Evolutionary conservation across 1,284 basidiomycete genomes (phyloP).

Genomic region (Kalmanozyma brasiliensis): DNA sequence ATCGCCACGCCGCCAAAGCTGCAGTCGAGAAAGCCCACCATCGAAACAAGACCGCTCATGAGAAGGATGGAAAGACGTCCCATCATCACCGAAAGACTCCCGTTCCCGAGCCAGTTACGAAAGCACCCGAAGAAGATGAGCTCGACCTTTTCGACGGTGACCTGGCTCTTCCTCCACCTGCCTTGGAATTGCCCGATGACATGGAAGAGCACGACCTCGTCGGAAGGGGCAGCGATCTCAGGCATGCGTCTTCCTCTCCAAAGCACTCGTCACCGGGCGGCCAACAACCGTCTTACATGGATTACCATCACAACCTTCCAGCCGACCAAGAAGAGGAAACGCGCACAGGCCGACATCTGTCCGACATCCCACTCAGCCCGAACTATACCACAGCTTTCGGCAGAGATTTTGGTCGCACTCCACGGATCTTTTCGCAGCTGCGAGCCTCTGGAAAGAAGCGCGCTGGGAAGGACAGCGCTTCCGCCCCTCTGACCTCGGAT

Average conservation of each 20-base stretch:
- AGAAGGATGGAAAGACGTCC: conserved; percentile 1
- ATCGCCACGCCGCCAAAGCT: conserved; percentile 18
- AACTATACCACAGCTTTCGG: conserved; percentile 41
- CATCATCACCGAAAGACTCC: conserved; percentile 8
- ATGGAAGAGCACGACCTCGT: background rate
- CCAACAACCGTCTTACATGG: conserved; percentile 3
- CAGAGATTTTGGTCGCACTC: conserved; percentile 40
- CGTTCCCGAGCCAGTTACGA: conserved; percentile 14
- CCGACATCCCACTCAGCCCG: conserved; percentile 64
- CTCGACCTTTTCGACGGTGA: conserved; percentile 53
- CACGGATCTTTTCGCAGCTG: conserved; percentile 6
- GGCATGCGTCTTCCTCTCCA: background rate
- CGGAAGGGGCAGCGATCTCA: background rate
- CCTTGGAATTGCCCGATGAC: conserved; percentile 46
- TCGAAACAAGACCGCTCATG: conserved; percentile 14
- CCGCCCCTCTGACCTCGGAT: background rate
- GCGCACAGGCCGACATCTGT: conserved; percentile 59
- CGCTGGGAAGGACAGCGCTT: background rate
- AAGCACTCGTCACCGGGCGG: conserved; percentile 6
- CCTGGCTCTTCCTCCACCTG: conserved; percentile 61
- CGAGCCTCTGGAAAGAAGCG: background rate
- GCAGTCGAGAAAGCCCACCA: conserved; percentile 15
- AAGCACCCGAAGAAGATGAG: conserved; percentile 25
- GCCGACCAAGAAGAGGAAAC: conserved; percentile 54
- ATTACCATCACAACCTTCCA: conserved; percentile 25